Evolutionary conservation across 202 grass and related monocot genomes (phyloP).

Genomic region (Miscanthus sacchariflorus): DNA sequence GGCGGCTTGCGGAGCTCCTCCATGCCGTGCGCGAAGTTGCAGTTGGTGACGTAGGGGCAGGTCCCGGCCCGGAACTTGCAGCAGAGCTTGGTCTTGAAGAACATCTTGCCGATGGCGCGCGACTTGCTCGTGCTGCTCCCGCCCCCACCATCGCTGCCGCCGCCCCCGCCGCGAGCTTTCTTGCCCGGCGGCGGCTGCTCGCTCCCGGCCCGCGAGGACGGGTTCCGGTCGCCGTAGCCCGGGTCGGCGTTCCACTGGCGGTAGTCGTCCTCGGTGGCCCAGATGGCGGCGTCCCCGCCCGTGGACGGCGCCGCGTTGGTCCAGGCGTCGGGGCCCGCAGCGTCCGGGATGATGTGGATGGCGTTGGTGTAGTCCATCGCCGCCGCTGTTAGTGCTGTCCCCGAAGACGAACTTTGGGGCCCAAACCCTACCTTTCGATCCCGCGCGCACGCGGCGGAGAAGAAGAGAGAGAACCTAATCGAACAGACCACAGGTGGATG

Average conservation of each 20-base stretch:
- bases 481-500: neutral
- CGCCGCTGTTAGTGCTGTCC: neutral
- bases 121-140: conserved; percentile 66
- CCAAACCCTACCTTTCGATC: conserved; percentile 20
- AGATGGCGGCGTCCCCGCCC: conserved; percentile 55
- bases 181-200: conserved; percentile 89
- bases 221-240: conserved; percentile 58
- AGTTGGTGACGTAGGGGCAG: conserved; percentile 93
- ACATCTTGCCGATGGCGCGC: conserved; percentile 93
- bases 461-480: neutral
- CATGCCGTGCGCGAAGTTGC: conserved; percentile 97
- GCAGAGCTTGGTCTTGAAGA: conserved; percentile 99
- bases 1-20: conserved; percentile 99
- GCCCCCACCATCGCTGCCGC: conserved; percentile 39
- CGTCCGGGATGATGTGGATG: conserved; percentile 93
- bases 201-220: conserved; percentile 71
- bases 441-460: neutral
- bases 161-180: conserved; percentile 59
- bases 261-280: conserved; percentile 97
- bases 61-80: conserved; percentile 92
- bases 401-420: neutral
- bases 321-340: conserved; percentile 66
- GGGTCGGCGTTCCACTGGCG: conserved; percentile 67
- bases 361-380: conserved; percentile 97
- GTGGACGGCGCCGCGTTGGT: conserved; percentile 29